Base-by-base conservation (phyloP, 805 yeast species). In the Clavispora carvajalis region DNA sequence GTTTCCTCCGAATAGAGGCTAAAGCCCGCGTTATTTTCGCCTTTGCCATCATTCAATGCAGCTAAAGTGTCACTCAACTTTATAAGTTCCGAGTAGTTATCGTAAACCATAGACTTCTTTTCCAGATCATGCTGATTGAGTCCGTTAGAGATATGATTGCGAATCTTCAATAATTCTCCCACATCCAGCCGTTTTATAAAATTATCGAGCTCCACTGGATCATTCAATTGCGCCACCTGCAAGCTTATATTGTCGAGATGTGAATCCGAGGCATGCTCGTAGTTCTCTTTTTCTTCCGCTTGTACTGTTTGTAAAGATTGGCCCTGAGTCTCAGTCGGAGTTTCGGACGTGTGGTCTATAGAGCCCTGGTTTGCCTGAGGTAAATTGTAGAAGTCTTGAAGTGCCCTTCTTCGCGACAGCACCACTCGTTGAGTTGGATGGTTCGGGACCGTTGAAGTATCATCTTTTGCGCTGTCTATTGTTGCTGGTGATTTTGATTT, bases 1-100 rank as follows among this genome's bases (percentile, higher is more conserved):
- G 19, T 23, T 12, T 37, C 33, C 13, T 7, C 5, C 19, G 19
- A 7, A 28, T 16, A 5, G 31, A 16, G 10, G 18, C 23, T 22
- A n/a, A n/a, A n/a, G n/a, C 9, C 39, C 5, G 16, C 26, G 26
- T 10, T 24, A 22, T 26, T 35, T 4, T 7, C 22, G 15, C 30
- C 12, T 21, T 28, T 34, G 22, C 24, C 31, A 3, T 33, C 33
- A 10, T 41, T 43, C 24, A 51, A 44, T 17, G 36, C 43, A 19
- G 19, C 50, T 40, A 83, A 59, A 3, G 81, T 73, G 35, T 79
- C 76, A 50, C 79, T 81, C 43, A 83, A 73, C 51, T 80, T 80
- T 53, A 83, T 81, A 47, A 83, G 62, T 45, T 83, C 90, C 56
- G 79, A 81, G 65, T 83, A 83, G 53, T 83, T 83, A 58, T 83